Evolutionary conservation across 1,139 yeast species (phyloP).

Genomic region (Yamadazyma atmosphaerica): DNA sequence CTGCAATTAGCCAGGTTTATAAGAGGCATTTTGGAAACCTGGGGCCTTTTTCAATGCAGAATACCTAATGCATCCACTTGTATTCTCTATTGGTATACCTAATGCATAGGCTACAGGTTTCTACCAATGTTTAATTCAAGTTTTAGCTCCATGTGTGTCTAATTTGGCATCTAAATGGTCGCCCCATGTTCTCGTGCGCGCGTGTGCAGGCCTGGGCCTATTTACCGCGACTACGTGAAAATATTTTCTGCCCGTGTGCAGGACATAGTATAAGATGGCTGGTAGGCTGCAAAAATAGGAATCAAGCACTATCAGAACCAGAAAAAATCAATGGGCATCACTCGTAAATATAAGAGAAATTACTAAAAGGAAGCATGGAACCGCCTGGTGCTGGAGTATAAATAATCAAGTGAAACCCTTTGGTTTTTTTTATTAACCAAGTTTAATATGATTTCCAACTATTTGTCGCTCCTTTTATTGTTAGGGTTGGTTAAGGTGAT

Average conservation of each 20-base stretch:
- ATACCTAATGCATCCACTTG: no score
- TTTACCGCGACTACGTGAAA: background rate
- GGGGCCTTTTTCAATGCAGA: no score
- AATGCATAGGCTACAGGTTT: no score
- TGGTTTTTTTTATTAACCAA: background rate
- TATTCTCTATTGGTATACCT: no score
- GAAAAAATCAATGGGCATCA: background rate
- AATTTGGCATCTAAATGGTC: background rate
- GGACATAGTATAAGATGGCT: constrained; percentile 6
- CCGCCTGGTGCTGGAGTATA: background rate
- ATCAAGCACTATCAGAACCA: background rate
- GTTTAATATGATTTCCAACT: constrained; percentile 15
- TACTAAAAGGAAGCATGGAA: background rate
- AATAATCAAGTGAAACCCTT: background rate
- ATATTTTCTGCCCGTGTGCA: constrained; percentile 1
- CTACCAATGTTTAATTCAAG: background rate
- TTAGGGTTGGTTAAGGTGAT: constrained; percentile 16
- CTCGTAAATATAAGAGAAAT: constrained; percentile 2
- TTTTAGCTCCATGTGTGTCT: background rate
- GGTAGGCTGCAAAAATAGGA: constrained; percentile 9
- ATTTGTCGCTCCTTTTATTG: constrained; percentile 20
- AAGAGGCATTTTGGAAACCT: no score
- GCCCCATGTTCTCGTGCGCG: background rate
- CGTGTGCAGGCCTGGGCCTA: background rate
- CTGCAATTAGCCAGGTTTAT: no score